Percentiles rank a stretch among this genome's conserved stretches.
Conservation (phyloP, 176 grass and related monocot genomes). For the Zizania latifolia region DNA sequence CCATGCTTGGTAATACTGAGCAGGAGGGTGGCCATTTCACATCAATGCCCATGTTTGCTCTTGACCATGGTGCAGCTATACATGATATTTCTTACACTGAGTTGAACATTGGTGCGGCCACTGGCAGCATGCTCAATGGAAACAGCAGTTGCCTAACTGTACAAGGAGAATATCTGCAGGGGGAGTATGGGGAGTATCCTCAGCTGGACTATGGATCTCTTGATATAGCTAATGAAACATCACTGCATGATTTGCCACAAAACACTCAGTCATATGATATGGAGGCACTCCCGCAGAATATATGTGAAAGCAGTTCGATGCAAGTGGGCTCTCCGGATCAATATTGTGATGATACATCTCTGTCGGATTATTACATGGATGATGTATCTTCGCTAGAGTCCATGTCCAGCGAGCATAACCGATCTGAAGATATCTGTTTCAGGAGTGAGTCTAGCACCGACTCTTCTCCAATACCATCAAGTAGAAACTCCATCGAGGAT, state of each 20-base stretch:
- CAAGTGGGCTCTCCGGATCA: constrained; percentile 35
- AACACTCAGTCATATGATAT: constrained; percentile 39
- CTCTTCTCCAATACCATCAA: constrained; percentile 81
- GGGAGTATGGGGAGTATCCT: constrained; percentile 16
- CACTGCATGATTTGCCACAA: constrained; percentile 29
- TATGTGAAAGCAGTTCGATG: constrained; percentile 44
- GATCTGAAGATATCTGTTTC: constrained; percentile 48
- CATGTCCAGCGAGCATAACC: constrained; percentile 40
- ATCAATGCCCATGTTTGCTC: constrained; percentile 17
- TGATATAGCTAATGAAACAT: constrained; percentile 25
- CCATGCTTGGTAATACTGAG: constrained; percentile 27
- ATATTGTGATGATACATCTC: constrained; percentile 53
- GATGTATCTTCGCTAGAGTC: constrained; percentile 38
- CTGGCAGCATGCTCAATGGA: constrained; percentile 39
- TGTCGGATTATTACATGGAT: constrained; percentile 43
- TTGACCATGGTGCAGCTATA: constrained; percentile 20
- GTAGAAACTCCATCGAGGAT: constrained; percentile 68
- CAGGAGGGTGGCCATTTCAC: constrained; percentile 33
- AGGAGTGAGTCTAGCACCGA: constrained; percentile 87
- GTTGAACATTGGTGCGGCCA: constrained; percentile 32
- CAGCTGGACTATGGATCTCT: constrained; percentile 25
- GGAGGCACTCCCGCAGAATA: constrained; percentile 37
- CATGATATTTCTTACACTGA: constrained; percentile 28
- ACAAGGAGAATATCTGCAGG: constrained; percentile 29
- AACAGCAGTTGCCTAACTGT: constrained; percentile 43